Base-by-base conservation (phyloP, 306 rosid species). In the Prunus fruticosa region DNA sequence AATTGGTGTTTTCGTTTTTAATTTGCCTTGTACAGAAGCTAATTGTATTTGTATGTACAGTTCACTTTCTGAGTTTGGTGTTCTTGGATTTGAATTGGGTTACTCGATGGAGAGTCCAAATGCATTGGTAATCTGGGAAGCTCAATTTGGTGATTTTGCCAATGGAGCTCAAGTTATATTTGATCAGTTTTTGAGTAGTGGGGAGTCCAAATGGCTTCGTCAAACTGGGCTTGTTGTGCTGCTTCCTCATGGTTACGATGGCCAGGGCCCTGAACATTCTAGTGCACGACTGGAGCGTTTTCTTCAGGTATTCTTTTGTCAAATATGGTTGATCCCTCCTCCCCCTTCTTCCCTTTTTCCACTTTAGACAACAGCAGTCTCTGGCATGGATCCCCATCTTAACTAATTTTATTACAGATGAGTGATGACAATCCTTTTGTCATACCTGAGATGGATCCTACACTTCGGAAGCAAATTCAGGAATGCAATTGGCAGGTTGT, bases 201-300 rank as follows among this genome's bases (percentile, higher is more conserved):
- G 99, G 50, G 99, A 95, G 89, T 71, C 99, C 0, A 95, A 92
- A 82, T 95, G 99, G 99, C 93, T 92, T 70, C 97, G 97, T 74
- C 99, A 95, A 82, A 89, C 97, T 73, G 99, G 99, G 64, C 96
- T 95, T 72, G 93, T 89, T 73, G 78, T 95, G 65, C 80, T 95
- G 78, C 99, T 95, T 82, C 99, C 99, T 64, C 97, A 95, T 86
- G 97, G 99, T 71, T 95, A 90, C 38, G 97, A 95, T 79, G 97
- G 99, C 69, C 97, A 95, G 80, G 99, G 99, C 76, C 99, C 99
- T 78, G 99, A 92, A 84, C 99, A 95, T 87, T 92, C 97, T 62
- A 92, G 97, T 88, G 97, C 90, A 60, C 84, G 91, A 75, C 43
- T 92, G 86, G 99, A 95, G 82, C 92, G 99, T 74, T 95, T 86